These are phyloP conservation scores for Solanum hybrid DNA, from an alignment of 305 asterid genomes.

Conservation along the genomic window DNA sequence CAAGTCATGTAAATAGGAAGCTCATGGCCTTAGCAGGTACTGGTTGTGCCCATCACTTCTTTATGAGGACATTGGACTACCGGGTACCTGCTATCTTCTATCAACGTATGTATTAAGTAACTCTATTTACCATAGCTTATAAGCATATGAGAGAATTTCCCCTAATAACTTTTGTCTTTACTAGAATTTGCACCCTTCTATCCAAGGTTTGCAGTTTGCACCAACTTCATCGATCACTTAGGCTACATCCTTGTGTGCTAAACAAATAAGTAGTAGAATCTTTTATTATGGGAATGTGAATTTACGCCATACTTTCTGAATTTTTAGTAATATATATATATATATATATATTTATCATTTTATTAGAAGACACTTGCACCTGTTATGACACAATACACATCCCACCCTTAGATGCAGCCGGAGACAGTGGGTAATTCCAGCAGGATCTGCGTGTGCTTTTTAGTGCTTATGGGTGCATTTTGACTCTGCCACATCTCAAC, in stretches of 20 bases:
- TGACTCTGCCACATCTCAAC: background rate
- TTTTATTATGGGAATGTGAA: background rate
- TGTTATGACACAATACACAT: background rate
- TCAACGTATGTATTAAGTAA: background rate
- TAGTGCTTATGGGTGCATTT: background rate
- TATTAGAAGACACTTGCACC: background rate
- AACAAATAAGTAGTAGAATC: background rate
- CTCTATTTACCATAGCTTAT: background rate
- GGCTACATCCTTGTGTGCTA: background rate
- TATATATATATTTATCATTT: no score
- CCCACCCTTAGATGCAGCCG: background rate
- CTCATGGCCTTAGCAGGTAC: background rate
- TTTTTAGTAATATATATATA: background rate
- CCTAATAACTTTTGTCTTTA: background rate
- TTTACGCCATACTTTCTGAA: background rate
- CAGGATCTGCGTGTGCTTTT: background rate
- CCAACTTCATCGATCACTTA: background rate
- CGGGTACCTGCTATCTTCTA: background rate
- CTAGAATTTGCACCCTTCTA: background rate
- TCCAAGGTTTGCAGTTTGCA: background rate
- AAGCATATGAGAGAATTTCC: background rate
- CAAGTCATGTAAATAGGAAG: background rate
- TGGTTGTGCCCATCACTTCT: background rate
- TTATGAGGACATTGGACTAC: background rate
- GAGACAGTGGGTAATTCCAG: background rate